Base-by-base conservation (phyloP, 176 grass and related monocot genomes). In the Oryza punctata region DNA sequence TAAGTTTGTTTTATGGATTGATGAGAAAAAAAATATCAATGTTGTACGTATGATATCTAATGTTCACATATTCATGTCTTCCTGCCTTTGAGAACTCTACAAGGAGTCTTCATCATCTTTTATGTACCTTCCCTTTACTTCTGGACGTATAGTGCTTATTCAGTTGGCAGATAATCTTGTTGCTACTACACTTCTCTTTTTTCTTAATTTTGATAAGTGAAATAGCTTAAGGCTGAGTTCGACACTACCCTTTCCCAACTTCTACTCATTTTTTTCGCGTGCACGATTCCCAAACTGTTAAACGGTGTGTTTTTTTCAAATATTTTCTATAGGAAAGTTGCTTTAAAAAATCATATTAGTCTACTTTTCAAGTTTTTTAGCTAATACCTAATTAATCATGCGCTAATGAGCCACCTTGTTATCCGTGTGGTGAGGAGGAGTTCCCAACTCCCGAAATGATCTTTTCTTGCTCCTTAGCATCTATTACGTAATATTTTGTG, bases 1-100 rank as follows among this genome's bases (percentile, higher is more conserved):
- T 99, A 99, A 81, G 33, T 25, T 79, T 60, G 50, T 86, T 28
- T 65, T 83, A 41, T 70, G 33, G 0, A 67, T 81, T 67, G 64
- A 70, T 43, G 12, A 29, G 29, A 21, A 26, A 46, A 77, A 66
- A 33, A 29, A 23, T 41, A 54, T 66, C 14, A 59, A 64, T 65
- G 12, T 57, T 45, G 12, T 54, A 63, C 27, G 26, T 47, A 78
- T 83, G 65, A 12, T 45, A 21, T 45, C 23, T 75, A 57, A 15
- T 16, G 13, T 26, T 45, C 11, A 9, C 11, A 52, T 30, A 19
- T n/a, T 43, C 10, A 63, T 85, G 16, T 78, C 11, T 71, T 70
- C 35, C 40, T 35, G 21, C 76, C 21, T 73, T 32, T 40, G 47
- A 65, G 65, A 12, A 61, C 19, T 49, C 21, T 54, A 49, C 37